Percentiles rank a stretch among this genome's conserved stretches.
phyloP scores from a whole-genome alignment of 257 asterid species.

The Forsythia viridissima region DNA sequence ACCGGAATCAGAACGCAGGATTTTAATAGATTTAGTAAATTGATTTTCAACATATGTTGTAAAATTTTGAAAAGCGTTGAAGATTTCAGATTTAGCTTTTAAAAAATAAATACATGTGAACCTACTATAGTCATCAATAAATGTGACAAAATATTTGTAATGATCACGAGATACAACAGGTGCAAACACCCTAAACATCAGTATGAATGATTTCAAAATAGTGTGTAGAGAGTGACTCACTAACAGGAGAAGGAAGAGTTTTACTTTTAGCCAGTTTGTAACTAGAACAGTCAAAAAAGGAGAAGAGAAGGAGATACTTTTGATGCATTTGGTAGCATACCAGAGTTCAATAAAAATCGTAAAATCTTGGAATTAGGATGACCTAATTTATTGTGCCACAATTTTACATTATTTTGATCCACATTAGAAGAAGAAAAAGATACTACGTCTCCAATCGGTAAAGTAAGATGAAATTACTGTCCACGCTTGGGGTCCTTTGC shows the following conservation, averaged over 20 bases:
- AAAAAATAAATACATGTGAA: too few relatives aligned
- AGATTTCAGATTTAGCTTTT: too few relatives aligned
- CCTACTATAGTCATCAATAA: too few relatives aligned
- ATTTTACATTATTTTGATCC: not conserved
- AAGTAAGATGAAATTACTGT: not conserved
- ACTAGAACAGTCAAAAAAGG: not conserved
- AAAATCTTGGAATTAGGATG: not conserved
- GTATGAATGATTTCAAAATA: not conserved
- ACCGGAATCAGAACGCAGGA: too few relatives aligned
- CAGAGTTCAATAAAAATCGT: not conserved
- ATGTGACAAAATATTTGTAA: too few relatives aligned
- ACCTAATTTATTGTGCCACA: slow-evolving; percentile 12
- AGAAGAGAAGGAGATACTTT: too few relatives aligned
- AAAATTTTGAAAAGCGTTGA: too few relatives aligned
- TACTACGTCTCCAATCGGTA: not conserved
- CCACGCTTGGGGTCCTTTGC: slow-evolving; percentile 14
- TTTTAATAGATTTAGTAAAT: too few relatives aligned
- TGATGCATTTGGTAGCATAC: not conserved
- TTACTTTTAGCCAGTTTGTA: not conserved
- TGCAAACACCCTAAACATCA: too few relatives aligned
- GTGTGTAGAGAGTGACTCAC: too few relatives aligned
- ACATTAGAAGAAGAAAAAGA: not conserved
- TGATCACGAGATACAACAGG: too few relatives aligned
- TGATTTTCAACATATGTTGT: too few relatives aligned
- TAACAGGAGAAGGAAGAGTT: not conserved